Evolutionary conservation across 768 basidiomycete genomes (phyloP).

Genomic region (Saitozyma sp.): DNA sequence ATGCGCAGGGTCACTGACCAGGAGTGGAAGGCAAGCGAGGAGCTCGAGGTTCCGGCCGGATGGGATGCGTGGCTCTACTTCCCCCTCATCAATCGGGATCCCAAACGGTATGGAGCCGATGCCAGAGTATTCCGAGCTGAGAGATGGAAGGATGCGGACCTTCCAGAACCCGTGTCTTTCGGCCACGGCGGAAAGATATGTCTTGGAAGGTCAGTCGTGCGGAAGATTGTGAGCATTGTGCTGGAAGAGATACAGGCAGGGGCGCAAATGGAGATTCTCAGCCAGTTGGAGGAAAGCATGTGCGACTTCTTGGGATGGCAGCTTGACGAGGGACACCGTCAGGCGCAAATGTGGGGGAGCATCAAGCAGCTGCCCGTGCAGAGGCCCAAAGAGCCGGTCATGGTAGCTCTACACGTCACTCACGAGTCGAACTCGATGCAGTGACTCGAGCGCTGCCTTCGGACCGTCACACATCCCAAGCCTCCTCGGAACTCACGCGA

Average conservation of each 20-base stretch:
- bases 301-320: constrained; percentile 10
- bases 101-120: constrained; percentile 4
- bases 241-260: not conserved
- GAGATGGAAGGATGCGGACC: constrained; percentile 1
- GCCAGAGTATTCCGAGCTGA: not conserved
- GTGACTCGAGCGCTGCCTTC: too few relatives aligned
- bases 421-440: too few relatives aligned
- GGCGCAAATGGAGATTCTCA: not conserved
- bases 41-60: not conserved
- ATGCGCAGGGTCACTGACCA: constrained; percentile 1
- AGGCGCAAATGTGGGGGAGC: too few relatives aligned
- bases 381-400: constrained; percentile 3
- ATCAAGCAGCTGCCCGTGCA: constrained; percentile 11
- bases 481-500: too few relatives aligned
- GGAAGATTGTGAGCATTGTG: not conserved
- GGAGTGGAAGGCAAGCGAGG: constrained; percentile 2
- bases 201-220: not conserved
- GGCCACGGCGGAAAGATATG: constrained; percentile 6
- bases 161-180: constrained; percentile 1
- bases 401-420: not conserved
- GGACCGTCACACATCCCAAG: too few relatives aligned
- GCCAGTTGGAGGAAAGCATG: not conserved
- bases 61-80: constrained; percentile 13
- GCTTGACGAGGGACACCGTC: constrained; percentile 2
- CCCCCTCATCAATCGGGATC: constrained; percentile 9